Evolutionary conservation across 164 flowering plant genomes (phyloP).

Genomic region (Magnolia sinica): DNA sequence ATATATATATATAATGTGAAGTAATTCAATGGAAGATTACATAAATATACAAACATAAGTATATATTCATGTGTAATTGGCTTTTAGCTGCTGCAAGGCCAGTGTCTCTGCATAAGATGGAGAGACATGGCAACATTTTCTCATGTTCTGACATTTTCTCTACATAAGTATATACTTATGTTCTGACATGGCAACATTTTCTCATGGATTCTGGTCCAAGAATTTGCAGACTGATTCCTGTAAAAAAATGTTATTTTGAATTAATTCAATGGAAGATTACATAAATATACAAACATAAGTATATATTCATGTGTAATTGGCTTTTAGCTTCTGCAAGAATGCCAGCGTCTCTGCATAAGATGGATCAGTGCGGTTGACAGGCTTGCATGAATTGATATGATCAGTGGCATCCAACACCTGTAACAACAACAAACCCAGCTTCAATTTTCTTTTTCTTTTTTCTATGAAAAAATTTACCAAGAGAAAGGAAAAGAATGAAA

Average conservation of each 20-base stretch:
- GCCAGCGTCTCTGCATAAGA: slow-evolving; percentile 72
- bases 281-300: background rate
- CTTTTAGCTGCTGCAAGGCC: slow-evolving; percentile 55
- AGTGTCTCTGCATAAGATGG: slow-evolving; percentile 81
- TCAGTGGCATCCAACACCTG: slow-evolving; percentile 95
- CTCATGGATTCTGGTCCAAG: background rate
- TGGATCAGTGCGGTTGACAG: slow-evolving; percentile 74
- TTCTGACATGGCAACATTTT: background rate
- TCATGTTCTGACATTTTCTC: background rate
- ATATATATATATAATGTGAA: too few relatives aligned
- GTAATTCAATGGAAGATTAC: background rate
- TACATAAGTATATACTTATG: background rate
- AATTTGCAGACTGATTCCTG: background rate
- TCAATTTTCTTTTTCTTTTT: background rate
- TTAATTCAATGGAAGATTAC: background rate
- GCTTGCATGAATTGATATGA: slow-evolving; percentile 98
- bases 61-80: background rate
- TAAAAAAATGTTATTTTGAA: background rate
- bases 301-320: background rate
- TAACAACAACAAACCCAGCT: slow-evolving; percentile 9
- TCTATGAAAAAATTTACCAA: background rate
- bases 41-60: background rate
- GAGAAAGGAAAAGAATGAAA: background rate
- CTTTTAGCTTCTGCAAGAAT: slow-evolving; percentile 63
- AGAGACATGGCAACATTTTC: background rate